phyloP scores from a whole-genome alignment of 495 filamentous ascomycete genomes.

The Tuber indicum region DNA sequence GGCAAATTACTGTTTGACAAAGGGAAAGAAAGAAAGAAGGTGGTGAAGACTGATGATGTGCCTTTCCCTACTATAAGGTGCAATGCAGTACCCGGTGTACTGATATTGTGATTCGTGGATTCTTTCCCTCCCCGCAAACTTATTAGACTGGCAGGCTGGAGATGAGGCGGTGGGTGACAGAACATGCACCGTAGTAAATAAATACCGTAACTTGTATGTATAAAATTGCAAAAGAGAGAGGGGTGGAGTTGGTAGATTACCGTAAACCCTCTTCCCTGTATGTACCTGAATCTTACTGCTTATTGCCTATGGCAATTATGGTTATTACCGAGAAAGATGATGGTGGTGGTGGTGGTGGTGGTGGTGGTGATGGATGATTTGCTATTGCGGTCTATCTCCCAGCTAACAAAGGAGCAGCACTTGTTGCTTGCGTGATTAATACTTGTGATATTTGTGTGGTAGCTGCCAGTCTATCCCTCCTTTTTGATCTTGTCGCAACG shows the following conservation, averaged over 20 bases:
- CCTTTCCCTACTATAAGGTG: background rate
- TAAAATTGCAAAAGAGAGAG: background rate
- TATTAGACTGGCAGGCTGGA: background rate
- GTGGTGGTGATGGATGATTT: slow-evolving; percentile 1
- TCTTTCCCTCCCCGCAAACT: background rate
- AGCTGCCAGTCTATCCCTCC: background rate
- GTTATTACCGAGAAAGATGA: background rate
- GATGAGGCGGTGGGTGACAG: background rate
- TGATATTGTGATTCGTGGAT: background rate
- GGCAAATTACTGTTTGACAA: slow-evolving; percentile 21
- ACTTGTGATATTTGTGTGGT: background rate
- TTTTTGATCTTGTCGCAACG: background rate
- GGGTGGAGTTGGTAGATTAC: background rate
- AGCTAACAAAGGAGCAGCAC: background rate
- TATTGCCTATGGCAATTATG: background rate
- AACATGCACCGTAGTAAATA: background rate
- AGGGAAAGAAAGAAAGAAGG: slow-evolving; percentile 1
- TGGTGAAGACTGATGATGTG: background rate
- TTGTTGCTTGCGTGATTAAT: background rate
- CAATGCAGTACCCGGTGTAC: background rate
- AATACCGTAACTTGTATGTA: background rate
- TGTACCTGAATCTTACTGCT: background rate
- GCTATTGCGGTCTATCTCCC: background rate
- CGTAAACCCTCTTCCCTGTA: background rate
- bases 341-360: background rate